phyloP scores from a whole-genome alignment of 768 basidiomycete genomes.

The Antrodiella citrinella region DNA sequence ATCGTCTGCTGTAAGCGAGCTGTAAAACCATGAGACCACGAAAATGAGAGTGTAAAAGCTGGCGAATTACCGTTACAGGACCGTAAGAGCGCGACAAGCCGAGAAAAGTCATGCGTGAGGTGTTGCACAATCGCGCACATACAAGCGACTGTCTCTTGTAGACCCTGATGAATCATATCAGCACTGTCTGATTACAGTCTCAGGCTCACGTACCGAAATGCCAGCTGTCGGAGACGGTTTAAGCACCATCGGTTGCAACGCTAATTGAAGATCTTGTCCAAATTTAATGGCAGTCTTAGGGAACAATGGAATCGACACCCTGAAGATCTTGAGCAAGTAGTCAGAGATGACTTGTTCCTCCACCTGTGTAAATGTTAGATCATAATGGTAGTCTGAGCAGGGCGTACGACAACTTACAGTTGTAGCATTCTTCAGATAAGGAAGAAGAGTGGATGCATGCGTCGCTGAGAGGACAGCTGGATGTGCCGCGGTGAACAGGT shows the following conservation, averaged over 20 bases:
- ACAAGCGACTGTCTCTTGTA: constrained; percentile 91
- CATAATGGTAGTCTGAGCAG: constrained; percentile 1
- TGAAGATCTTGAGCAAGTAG: constrained; percentile 83
- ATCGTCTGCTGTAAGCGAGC: constrained; percentile 59
- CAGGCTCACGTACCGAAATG: constrained; percentile 40
- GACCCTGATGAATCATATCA: constrained; percentile 37
- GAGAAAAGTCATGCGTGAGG: constrained; percentile 79
- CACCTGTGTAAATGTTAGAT: constrained; percentile 41
- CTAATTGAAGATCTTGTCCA: constrained; percentile 73
- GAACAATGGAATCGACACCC: constrained; percentile 77
- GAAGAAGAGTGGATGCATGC: constrained; percentile 79
- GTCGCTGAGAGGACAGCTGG: constrained; percentile 76
- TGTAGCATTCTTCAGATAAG: constrained; percentile 80
- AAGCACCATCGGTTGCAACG: constrained; percentile 86
- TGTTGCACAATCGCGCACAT: constrained; percentile 80
- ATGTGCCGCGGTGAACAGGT: constrained; percentile 75
- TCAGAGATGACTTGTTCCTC: constrained; percentile 85
- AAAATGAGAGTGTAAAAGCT: background rate
- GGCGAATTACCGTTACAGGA: constrained; percentile 67
- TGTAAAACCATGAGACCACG: constrained; percentile 17
- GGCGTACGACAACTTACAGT: constrained; percentile 48
- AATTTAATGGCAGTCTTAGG: constrained; percentile 87
- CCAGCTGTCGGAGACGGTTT: constrained; percentile 69
- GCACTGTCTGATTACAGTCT: background rate
- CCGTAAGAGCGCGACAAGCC: constrained; percentile 71